These are phyloP conservation scores for Beta macrorhiza DNA, from an alignment of 179 eudicot species.

Conservation along the genomic window DNA sequence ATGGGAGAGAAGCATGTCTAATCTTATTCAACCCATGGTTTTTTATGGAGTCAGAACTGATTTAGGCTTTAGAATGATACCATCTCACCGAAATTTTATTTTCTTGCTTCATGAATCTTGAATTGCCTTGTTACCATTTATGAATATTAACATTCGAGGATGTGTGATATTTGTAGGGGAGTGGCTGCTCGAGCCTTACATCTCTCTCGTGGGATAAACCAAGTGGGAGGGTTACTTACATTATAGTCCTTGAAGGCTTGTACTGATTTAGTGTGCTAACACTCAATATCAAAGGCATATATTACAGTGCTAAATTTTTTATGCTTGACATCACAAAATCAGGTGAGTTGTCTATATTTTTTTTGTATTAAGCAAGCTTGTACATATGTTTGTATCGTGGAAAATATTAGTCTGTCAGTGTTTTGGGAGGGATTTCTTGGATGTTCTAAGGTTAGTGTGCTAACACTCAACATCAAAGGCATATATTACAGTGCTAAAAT, in stretches of 20 bases:
- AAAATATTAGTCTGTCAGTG: neutral
- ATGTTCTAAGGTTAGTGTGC: neutral
- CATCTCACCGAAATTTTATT: neutral
- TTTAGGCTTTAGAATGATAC: neutral
- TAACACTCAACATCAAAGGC: too few relatives aligned
- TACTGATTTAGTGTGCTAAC: constrained; percentile 93
- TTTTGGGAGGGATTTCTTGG: neutral
- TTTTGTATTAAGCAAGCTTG: neutral
- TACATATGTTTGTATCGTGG: neutral
- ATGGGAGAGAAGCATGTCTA: neutral
- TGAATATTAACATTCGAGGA: constrained; percentile 19
- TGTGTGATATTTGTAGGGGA: constrained; percentile 57
- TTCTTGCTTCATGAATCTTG: constrained; percentile 6
- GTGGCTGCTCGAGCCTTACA: constrained; percentile 99
- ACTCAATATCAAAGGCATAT: constrained; percentile 85
- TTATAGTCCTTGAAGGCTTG: constrained; percentile 93
- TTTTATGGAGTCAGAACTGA: neutral
- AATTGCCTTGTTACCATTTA: neutral
- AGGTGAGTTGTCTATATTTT: constrained; percentile 42
- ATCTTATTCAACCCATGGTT: neutral
- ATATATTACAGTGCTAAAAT: constrained; percentile 55
- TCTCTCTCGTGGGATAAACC: constrained; percentile 99
- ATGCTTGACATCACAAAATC: constrained; percentile 81
- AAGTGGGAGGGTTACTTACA: constrained; percentile 98
- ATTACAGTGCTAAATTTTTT: constrained; percentile 81